Conservation (phyloP, 1,284 basidiomycete species). For the Moesziomyces sp. region DNA sequence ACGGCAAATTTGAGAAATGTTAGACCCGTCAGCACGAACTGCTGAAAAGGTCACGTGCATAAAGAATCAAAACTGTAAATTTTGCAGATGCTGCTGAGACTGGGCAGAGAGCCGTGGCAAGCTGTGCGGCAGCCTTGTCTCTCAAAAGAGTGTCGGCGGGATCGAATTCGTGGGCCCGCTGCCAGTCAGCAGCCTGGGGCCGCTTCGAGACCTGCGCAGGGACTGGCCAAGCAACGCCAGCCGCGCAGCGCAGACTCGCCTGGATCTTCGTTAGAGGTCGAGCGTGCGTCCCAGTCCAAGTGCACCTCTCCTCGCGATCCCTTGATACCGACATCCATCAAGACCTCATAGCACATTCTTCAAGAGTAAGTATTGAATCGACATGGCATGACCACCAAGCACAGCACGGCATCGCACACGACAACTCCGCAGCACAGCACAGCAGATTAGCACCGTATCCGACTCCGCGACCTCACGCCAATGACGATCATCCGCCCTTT, state of each 20-base stretch:
- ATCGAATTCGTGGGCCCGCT: too few species aligned
- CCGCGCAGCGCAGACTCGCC: neutral
- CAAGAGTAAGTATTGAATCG: conserved; percentile 45
- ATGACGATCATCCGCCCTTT: neutral
- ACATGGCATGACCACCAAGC: conserved; percentile 19
- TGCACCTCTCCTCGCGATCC: conserved; percentile 40
- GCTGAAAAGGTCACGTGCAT: conserved; percentile 4
- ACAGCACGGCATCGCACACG: conserved; percentile 18
- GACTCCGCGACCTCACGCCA: neutral
- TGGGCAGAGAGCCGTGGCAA: too few species aligned
- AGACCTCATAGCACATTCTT: conserved; percentile 48
- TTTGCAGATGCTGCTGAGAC: neutral
- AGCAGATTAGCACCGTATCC: neutral
- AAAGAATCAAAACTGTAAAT: conserved; percentile 2
- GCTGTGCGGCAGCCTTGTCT: too few species aligned
- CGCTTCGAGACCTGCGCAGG: neutral
- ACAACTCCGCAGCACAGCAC: conserved; percentile 2
- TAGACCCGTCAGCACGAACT: too few species aligned
- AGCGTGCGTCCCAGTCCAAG: conserved; percentile 14
- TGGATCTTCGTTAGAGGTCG: neutral
- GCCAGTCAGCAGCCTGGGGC: neutral
- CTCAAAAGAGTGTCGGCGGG: too few species aligned
- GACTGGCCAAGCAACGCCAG: neutral
- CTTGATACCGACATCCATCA: conserved; percentile 51
- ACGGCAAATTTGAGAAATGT: neutral